Evolutionary conservation across 1,284 basidiomycete genomes (phyloP).

Genomic region (Pascua guehoae): DNA sequence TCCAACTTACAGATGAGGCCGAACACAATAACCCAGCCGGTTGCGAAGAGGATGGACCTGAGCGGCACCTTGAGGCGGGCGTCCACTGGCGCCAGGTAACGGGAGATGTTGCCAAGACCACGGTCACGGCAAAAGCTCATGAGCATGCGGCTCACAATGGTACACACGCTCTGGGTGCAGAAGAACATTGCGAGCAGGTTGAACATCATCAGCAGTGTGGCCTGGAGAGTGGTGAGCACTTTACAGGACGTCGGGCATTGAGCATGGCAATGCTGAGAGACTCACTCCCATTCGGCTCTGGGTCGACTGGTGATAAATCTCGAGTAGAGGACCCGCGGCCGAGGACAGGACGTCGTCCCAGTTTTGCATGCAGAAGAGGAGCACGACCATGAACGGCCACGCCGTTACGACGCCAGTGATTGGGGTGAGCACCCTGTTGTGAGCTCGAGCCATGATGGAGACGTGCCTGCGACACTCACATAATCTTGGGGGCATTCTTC

Average conservation of each 20-base stretch:
- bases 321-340: conserved; percentile 61
- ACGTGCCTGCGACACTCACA: conserved; percentile 6
- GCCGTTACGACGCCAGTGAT: conserved; percentile 59
- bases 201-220: conserved; percentile 48
- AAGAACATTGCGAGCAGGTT: conserved; percentile 45
- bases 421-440: conserved; percentile 22
- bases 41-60: conserved; percentile 56
- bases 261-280: background rate
- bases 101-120: conserved; percentile 58
- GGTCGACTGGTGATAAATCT: conserved; percentile 61
- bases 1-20: conserved; percentile 31
- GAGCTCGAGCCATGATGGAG: conserved; percentile 54
- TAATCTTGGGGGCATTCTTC: conserved; percentile 20
- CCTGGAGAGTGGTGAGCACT: background rate
- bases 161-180: conserved; percentile 53
- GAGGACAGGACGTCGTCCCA: conserved; percentile 57
- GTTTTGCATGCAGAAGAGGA: conserved; percentile 64
- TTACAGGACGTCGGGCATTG: background rate
- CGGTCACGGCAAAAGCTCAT: conserved; percentile 66
- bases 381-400: conserved; percentile 60
- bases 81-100: conserved; percentile 55
- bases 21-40: conserved; percentile 25
- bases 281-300: conserved; percentile 55
- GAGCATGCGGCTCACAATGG: conserved; percentile 62
- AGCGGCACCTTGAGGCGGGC: conserved; percentile 26